Conservation (phyloP, 176 grass and related monocot genomes). For the Lolium multiflorum region DNA sequence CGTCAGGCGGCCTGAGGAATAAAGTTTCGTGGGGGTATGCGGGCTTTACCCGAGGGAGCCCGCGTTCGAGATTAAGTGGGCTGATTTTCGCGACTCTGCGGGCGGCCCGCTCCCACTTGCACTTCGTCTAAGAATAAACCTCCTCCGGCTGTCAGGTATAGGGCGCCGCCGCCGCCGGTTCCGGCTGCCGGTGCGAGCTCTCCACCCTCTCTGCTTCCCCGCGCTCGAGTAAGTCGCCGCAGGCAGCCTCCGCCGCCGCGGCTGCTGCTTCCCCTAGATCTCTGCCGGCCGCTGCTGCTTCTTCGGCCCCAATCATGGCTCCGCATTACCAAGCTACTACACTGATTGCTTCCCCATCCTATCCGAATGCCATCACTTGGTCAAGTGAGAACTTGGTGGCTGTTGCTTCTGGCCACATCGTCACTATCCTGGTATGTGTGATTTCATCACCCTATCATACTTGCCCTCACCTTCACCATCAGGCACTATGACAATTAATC, state of each 20-base stretch:
- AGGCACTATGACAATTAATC: not conserved
- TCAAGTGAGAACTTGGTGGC: slow-evolving; percentile 86
- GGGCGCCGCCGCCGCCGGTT: not conserved
- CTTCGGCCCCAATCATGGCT: slow-evolving; percentile 38
- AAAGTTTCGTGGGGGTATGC: no score
- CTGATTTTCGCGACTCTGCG: no score
- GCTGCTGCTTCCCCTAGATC: not conserved
- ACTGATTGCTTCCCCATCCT: slow-evolving; percentile 77
- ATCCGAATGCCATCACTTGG: slow-evolving; percentile 72
- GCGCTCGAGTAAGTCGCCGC: not conserved
- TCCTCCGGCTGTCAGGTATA: no score
- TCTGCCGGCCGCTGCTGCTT: not conserved
- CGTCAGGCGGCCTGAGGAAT: no score
- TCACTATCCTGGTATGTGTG: slow-evolving; percentile 78
- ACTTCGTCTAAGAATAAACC: no score
- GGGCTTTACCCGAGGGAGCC: no score
- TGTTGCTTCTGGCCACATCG: slow-evolving; percentile 74
- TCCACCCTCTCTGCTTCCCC: not conserved
- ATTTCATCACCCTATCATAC: not conserved
- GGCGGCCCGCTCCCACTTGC: no score
- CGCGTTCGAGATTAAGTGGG: no score
- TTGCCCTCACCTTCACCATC: not conserved
- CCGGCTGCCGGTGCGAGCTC: not conserved
- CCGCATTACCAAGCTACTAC: slow-evolving; percentile 59
- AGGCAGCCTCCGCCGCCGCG: not conserved